A percentile compares a stretch with the other conserved stretches of the same genome.
These are phyloP conservation scores for Glomus cerebriforme DNA, from an alignment of 192 early-diverging fungal genomes.

Conservation along the genomic window DNA sequence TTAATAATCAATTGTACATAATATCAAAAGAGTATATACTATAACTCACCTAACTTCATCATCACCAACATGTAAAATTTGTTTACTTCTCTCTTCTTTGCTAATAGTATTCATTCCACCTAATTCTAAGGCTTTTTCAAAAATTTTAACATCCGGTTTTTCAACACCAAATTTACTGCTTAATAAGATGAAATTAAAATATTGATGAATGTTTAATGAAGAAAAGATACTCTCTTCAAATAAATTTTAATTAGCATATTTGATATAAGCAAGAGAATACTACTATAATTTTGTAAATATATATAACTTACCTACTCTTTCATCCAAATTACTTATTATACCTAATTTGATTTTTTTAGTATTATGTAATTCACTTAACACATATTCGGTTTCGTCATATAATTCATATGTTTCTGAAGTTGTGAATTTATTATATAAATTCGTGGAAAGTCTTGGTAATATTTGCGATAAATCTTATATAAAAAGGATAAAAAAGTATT, in stretches of 20 bases:
- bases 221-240: slow-evolving; percentile 37
- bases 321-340: slow-evolving; percentile 65
- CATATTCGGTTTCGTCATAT: slow-evolving; percentile 52
- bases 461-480: slow-evolving; percentile 27
- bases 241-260: background rate
- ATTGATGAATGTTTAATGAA: slow-evolving; percentile 43
- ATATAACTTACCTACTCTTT: slow-evolving; percentile 44
- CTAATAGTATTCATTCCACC: background rate
- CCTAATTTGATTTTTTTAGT: slow-evolving; percentile 52
- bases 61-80: slow-evolving; percentile 66
- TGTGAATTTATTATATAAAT: slow-evolving; percentile 51
- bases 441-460: slow-evolving; percentile 37
- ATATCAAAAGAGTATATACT: too few species aligned
- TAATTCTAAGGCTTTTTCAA: slow-evolving; percentile 51
- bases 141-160: slow-evolving; percentile 56
- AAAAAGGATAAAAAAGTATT: too few species aligned
- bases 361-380: slow-evolving; percentile 48
- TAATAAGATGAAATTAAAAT: slow-evolving; percentile 62
- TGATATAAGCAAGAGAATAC: background rate
- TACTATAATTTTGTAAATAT: background rate
- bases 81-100: slow-evolving; percentile 30
- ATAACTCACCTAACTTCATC: slow-evolving; percentile 44
- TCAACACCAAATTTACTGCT: slow-evolving; percentile 55
- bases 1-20: background rate
- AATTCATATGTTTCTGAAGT: slow-evolving; percentile 53